A percentile compares a stretch with the other conserved stretches of the same genome.
phyloP scores from a whole-genome alignment of 116 monocot species.

The Zostera marina region DNA sequence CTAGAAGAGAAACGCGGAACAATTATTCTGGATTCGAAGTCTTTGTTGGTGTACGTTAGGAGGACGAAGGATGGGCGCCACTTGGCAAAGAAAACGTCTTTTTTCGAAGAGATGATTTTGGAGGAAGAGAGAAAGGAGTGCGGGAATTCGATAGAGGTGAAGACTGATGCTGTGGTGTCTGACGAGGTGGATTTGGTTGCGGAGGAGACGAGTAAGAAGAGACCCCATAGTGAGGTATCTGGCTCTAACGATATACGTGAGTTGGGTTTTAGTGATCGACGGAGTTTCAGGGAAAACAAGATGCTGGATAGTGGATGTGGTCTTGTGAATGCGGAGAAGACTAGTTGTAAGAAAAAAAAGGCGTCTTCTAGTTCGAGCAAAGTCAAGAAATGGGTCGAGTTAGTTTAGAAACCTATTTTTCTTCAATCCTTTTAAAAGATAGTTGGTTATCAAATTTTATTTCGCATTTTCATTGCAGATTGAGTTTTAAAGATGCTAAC shows the following conservation, averaged over 20 bases:
- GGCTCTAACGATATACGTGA: constrained; percentile 12
- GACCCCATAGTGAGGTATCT: constrained; percentile 12
- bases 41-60: constrained; percentile 29
- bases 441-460: neutral
- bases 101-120: constrained; percentile 4
- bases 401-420: constrained; percentile 13
- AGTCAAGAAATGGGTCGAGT: constrained; percentile 70
- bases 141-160: neutral
- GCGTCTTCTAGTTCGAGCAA: constrained; percentile 10
- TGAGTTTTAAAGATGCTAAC: constrained; percentile 57
- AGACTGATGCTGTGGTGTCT: neutral
- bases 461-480: constrained; percentile 21
- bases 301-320: neutral
- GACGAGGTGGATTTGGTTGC: neutral
- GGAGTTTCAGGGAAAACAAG: constrained; percentile 17
- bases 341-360: constrained; percentile 5
- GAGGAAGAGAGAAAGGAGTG: neutral
- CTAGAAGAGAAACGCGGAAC: neutral
- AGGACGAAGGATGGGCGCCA: constrained; percentile 11
- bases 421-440: neutral
- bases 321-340: neutral
- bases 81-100: neutral
- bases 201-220: neutral
- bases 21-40: neutral
- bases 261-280: neutral